Evolutionary conservation across 176 grass and related monocot species (phyloP).

Genomic region (Musa schizocarpa): DNA sequence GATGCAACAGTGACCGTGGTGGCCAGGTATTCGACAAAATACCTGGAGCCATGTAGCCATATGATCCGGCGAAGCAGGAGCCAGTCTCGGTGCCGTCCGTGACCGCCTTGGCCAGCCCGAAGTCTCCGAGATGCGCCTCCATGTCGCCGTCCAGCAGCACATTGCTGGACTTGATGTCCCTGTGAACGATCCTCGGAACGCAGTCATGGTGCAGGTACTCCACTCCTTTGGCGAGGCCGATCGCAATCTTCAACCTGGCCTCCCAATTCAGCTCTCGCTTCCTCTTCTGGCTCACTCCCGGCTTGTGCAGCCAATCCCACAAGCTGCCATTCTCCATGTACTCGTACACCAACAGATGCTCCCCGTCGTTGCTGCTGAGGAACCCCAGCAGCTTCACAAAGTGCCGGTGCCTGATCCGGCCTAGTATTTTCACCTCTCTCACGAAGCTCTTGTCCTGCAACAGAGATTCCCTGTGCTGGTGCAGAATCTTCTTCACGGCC

Average conservation of each 20-base stretch:
- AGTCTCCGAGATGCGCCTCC: conserved; percentile 90
- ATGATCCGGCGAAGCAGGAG: conserved; percentile 77
- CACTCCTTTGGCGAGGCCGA: conserved; percentile 54
- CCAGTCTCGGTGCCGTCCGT: conserved; percentile 50
- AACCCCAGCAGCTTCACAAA: conserved; percentile 89
- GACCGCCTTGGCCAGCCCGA: conserved; percentile 76
- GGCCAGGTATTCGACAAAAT: not conserved
- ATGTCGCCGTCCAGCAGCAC: conserved; percentile 73
- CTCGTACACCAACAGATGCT: conserved; percentile 72
- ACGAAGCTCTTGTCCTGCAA: conserved; percentile 60
- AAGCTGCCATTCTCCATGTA: conserved; percentile 95
- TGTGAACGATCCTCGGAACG: conserved; percentile 58
- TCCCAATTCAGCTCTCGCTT: conserved; percentile 50
- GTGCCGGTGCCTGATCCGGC: conserved; percentile 68
- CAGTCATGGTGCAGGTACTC: conserved; percentile 94
- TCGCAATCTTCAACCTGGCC: conserved; percentile 53
- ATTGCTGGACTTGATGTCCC: conserved; percentile 88
- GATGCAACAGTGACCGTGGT: not conserved
- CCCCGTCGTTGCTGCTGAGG: conserved; percentile 26
- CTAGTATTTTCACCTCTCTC: conserved; percentile 78
- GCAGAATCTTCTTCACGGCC: conserved; percentile 65
- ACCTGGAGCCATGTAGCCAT: conserved; percentile 91
- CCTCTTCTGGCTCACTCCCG: conserved; percentile 27
- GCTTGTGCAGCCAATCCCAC: conserved; percentile 70
- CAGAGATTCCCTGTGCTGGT: conserved; percentile 42